Percentiles rank a stretch among this genome's conserved stretches.
These are phyloP conservation scores for Colletotrichum lindemuthianum DNA, from an alignment of 2,329 filamentous ascomycete genomes.

Conservation along the genomic window DNA sequence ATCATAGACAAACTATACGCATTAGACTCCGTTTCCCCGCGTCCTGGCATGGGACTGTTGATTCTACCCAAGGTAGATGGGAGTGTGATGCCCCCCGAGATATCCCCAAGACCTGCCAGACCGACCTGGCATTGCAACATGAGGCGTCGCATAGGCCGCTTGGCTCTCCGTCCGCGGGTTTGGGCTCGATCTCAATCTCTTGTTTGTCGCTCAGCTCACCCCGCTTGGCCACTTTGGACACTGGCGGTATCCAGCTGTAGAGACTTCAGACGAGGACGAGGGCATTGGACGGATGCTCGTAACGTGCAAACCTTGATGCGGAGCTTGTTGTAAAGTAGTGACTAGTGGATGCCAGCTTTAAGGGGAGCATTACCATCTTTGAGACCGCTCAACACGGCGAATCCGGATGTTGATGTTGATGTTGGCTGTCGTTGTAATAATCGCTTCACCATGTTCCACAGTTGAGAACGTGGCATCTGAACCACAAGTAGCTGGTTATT, in stretches of 20 bases:
- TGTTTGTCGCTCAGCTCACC: slow-evolving; percentile 9
- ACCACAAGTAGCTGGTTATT: slow-evolving; percentile 14
- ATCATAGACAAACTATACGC: neutral
- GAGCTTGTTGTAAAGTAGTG: slow-evolving; percentile 21
- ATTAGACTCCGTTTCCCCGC: neutral
- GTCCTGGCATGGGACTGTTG: neutral
- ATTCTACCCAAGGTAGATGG: neutral
- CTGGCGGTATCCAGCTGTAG: too few relatives aligned
- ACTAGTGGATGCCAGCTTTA: slow-evolving; percentile 2
- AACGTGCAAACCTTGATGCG: slow-evolving; percentile 17
- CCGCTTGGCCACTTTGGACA: slow-evolving; percentile 8
- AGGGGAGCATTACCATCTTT: neutral
- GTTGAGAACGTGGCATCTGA: too few relatives aligned
- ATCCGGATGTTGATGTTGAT: too few relatives aligned
- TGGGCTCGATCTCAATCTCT: neutral
- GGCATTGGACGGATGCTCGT: neutral
- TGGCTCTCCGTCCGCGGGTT: slow-evolving; percentile 1
- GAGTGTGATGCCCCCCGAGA: slow-evolving; percentile 23
- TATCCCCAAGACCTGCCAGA: slow-evolving; percentile 16
- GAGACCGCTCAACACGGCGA: too few relatives aligned
- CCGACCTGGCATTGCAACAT: neutral
- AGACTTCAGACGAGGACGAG: slow-evolving; percentile 9
- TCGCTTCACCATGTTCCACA: too few relatives aligned
- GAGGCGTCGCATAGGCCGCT: neutral
- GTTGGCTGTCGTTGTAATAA: too few relatives aligned